A percentile compares a stretch with the other conserved stretches of the same genome.
These are phyloP conservation scores for Fusarium cicatricum DNA, from an alignment of 2,329 filamentous ascomycete species.

Conservation along the genomic window DNA sequence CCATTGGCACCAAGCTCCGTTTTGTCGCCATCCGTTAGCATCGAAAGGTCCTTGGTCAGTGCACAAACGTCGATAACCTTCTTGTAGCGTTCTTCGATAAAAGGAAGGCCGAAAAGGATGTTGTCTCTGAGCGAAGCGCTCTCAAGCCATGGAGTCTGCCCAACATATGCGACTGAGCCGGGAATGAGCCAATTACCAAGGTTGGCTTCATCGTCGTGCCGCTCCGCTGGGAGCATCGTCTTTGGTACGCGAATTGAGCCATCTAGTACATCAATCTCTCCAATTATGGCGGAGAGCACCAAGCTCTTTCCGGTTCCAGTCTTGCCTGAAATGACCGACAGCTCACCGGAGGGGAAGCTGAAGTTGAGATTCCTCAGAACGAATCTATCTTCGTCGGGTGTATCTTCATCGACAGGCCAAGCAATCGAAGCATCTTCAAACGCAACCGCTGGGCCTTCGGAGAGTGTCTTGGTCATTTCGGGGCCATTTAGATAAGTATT, in stretches of 20 bases:
- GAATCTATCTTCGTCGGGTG: conserved; percentile 67
- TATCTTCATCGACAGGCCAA: conserved; percentile 74
- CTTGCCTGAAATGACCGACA: conserved; percentile 79
- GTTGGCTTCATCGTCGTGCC: conserved; percentile 70
- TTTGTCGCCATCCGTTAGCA: conserved; percentile 77
- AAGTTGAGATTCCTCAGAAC: conserved; percentile 70
- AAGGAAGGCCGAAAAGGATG: conserved; percentile 78
- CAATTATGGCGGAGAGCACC: conserved; percentile 75
- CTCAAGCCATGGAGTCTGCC: conserved; percentile 86
- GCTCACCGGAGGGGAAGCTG: conserved; percentile 71
- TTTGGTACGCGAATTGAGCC: conserved; percentile 67
- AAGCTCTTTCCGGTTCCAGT: conserved; percentile 83
- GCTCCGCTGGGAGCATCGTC: conserved; percentile 59
- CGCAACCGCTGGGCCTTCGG: conserved; percentile 65
- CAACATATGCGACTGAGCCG: conserved; percentile 75
- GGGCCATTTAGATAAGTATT: conserved; percentile 74
- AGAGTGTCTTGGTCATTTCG: conserved; percentile 66
- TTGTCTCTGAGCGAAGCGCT: conserved; percentile 82
- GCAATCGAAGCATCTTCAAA: conserved; percentile 75
- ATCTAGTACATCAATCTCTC: conserved; percentile 74
- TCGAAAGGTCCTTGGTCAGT: conserved; percentile 77
- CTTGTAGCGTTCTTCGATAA: conserved; percentile 72
- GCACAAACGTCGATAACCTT: conserved; percentile 78
- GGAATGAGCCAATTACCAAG: conserved; percentile 73
- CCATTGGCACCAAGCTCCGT: conserved; percentile 88